Conservation (phyloP, 139 green algal species). For the Chlorella sp. region DNA sequence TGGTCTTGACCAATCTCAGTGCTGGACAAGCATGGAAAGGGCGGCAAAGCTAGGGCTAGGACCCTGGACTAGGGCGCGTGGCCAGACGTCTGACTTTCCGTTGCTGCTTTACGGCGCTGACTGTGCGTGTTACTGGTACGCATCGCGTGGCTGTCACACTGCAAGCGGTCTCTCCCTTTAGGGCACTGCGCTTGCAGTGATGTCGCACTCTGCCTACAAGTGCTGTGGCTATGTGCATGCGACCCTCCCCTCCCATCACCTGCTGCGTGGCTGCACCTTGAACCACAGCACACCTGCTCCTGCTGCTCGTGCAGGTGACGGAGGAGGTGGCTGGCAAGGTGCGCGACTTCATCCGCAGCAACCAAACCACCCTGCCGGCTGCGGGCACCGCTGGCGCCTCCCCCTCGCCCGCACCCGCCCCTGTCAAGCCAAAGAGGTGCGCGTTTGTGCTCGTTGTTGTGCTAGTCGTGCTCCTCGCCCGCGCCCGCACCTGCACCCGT, state of each 20-base stretch:
- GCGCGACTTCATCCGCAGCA: constrained; percentile 81
- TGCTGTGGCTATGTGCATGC: too few species aligned
- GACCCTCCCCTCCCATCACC: not conserved
- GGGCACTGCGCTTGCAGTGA: too few species aligned
- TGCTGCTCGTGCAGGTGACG: constrained; percentile 45
- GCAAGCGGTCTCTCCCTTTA: too few species aligned
- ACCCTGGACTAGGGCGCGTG: too few species aligned
- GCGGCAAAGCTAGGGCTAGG: not conserved
- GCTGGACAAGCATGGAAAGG: not conserved
- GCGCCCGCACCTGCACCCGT: constrained; percentile 20
- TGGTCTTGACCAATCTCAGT: not conserved
- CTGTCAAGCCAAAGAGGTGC: too few species aligned
- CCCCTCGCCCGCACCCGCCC: not conserved
- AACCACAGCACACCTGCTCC: not conserved
- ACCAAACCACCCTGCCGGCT: constrained; percentile 71
- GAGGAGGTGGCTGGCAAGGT: constrained; percentile 48
- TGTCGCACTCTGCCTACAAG: too few species aligned
- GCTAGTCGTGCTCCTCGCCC: too few species aligned
- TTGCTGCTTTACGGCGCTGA: too few species aligned
- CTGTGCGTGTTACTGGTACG: too few species aligned
- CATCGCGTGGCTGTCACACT: too few species aligned
- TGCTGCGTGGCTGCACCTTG: not conserved
- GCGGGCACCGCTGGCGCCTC: constrained; percentile 17
- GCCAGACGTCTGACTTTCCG: too few species aligned
- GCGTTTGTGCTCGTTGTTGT: too few species aligned